Evolutionary conservation across 345 rosid genomes (phyloP), one percentile per base, ranked within the genome.

Genomic region (Aegle marmelos): DNA sequence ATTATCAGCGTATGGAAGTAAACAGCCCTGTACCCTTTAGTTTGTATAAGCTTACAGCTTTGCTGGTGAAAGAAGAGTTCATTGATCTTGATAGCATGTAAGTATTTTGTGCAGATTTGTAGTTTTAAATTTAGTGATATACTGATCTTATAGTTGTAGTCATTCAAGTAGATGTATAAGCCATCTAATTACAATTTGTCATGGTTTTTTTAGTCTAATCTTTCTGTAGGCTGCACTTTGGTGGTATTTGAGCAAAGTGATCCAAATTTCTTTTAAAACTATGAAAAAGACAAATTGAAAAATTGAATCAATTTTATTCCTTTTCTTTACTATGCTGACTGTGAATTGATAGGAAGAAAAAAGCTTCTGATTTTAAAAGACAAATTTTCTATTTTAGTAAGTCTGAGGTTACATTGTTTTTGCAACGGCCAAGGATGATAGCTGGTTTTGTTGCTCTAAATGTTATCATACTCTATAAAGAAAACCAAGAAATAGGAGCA

Each of bases 21-120:
- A 88, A 83, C 84, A 78, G 83, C 82, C 91, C 90, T 66, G 95
- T 90, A 68, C 98, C 98, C 45, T 89, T 83, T 86, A 96, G 99
- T 83, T 96, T 97, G 45, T 94, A 89, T 84, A 89, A 87, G 86
- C 97, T 97, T 77, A 89, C 99, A 72, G 98, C 98, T 74, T 86
- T 93, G 85, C 84, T 97, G 84, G 97, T 97, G 86, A 97, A 87
- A 90, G 88, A 94, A 80, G 90, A 91, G 21, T 97, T 94, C 81
- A 94, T 97, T 84, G 91, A 90, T 84, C 98, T 97, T 79, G 93
- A 92, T 79, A 89, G 94, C 88, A 95, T 97, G 99, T 93, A 83
- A 91, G 99, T 85, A 66, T 24, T 73, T 60, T 75, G 41, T 8
- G 64, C 36, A 27, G 28, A 41, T 50, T 61, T 77, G 30, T 65